phyloP scores from a whole-genome alignment of 352 stramenopile species.

The Globisporangium nagaii region DNA sequence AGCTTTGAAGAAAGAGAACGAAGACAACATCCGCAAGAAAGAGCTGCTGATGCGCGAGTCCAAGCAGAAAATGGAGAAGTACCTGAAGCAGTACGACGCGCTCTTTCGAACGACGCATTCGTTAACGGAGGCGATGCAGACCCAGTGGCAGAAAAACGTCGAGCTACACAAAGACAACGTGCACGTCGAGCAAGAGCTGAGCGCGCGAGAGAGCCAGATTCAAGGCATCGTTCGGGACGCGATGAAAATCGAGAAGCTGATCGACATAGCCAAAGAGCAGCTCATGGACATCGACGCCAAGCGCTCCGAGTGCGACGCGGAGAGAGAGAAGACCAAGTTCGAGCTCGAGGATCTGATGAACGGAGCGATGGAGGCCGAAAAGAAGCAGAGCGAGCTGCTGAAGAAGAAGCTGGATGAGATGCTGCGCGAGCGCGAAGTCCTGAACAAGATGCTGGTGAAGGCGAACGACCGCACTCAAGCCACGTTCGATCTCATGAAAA shows the following conservation, averaged over 20 bases:
- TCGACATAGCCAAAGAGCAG: slow-evolving; percentile 69
- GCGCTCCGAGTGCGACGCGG: slow-evolving; percentile 45
- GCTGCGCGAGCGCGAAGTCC: slow-evolving; percentile 66
- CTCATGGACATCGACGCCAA: slow-evolving; percentile 62
- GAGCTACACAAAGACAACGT: slow-evolving; percentile 76
- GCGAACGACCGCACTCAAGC: slow-evolving; percentile 72
- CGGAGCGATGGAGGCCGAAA: slow-evolving; percentile 47
- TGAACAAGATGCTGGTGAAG: slow-evolving; percentile 87
- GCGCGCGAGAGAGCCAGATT: slow-evolving; percentile 43
- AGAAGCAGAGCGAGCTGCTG: slow-evolving; percentile 66
- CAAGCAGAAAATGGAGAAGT: slow-evolving; percentile 88
- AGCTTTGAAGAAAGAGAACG: slow-evolving; percentile 41
- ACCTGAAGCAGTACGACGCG: slow-evolving; percentile 81
- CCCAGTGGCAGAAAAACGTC: slow-evolving; percentile 81
- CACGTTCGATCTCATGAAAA: slow-evolving; percentile 89
- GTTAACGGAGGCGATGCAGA: slow-evolving; percentile 73
- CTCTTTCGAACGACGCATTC: slow-evolving; percentile 78
- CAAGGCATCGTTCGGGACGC: slow-evolving; percentile 51
- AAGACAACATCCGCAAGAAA: slow-evolving; percentile 56
- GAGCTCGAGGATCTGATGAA: slow-evolving; percentile 68
- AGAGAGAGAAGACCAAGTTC: slow-evolving; percentile 60
- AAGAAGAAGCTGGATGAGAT: slow-evolving; percentile 81
- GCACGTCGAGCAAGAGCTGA: slow-evolving; percentile 52
- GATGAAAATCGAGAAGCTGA: slow-evolving; percentile 66
- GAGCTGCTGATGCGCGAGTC: slow-evolving; percentile 71